Base-by-base conservation (phyloP, 2,329 filamentous ascomycete genomes). In the Aspergillus sp. region DNA sequence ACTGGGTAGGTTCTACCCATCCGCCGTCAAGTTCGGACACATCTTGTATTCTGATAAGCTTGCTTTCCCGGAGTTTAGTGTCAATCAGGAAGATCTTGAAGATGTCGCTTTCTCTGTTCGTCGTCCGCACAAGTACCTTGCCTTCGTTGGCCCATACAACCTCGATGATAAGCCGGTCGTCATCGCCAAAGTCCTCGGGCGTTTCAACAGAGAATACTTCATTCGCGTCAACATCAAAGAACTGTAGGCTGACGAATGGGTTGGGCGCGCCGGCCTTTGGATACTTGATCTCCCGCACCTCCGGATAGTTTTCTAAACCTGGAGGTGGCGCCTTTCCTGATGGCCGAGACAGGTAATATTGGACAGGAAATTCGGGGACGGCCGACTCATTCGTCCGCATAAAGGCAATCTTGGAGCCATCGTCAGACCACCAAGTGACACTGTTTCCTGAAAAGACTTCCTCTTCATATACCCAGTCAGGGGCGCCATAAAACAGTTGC, bases 401-500 rank as follows among this genome's bases (percentile, higher is more conserved):
- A 73, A 96, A 99, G 21, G 95, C 91, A 58, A 99, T 77, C 70
- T 90, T 96, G 67, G 91, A 89, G 52, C 93, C 95, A 71, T 96
- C 91, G 37, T 88, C 84, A 35, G 91, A 93, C 93, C 93, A 99
- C 95, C 96, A 99, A 1, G 93, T 96, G 5, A 90, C 93, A 60
- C 85, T 91, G 65, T 90, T 90, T 1, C 85, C 88, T 14, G 80
- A 75, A 61, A 98, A 90, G 3, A 96, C 91, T 73, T 96, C 91
- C 67, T 89, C 87, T 70, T 96, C 91, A 68, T 96, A 96, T 0
- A 98, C 95, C 95, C 95, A 99, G 73, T 99, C 96, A 0, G 95
- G 95, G 19, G 97, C 86, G 17, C 95, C 95, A 68, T 99, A 97
- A 75, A 99, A 99, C 59, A 95, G 86, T 66, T 98, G 87, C 0